phyloP scores from a whole-genome alignment of 2,329 filamentous ascomycete genomes.

The Pleoardoris graminearum region DNA sequence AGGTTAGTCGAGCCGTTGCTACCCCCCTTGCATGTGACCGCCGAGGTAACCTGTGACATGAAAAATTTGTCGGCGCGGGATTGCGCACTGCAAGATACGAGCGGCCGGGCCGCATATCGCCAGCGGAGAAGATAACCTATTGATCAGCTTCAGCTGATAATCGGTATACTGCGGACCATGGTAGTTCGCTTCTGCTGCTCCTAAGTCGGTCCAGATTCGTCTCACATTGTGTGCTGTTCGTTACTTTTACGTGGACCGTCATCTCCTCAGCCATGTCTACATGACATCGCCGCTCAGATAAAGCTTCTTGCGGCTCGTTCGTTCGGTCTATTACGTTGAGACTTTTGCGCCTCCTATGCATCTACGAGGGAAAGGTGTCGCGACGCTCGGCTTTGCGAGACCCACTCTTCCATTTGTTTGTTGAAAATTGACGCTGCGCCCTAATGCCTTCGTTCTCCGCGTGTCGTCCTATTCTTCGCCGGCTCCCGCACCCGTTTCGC shows the following conservation, averaged over 20 bases:
- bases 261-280: too few species aligned
- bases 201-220: too few species aligned
- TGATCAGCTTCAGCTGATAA: too few species aligned
- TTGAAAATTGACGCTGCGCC: background rate
- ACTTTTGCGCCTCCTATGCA: background rate
- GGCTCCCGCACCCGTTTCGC: background rate
- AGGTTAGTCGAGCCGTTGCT: background rate
- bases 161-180: too few species aligned
- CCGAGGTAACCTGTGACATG: conserved; percentile 5
- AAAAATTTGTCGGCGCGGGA: conserved; percentile 6
- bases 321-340: conserved; percentile 2
- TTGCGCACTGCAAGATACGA: background rate
- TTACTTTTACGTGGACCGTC: background rate
- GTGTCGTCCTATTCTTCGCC: background rate
- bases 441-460: background rate
- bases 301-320: background rate
- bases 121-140: conserved; percentile 6
- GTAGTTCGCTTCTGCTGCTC: too few species aligned
- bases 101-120: background rate
- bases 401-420: conserved; percentile 2
- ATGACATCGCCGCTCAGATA: too few species aligned
- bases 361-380: background rate
- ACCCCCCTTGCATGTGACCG: background rate
- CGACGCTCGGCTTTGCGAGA: conserved; percentile 5
- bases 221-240: too few species aligned